Evolutionary conservation across 2,329 filamentous ascomycete genomes (phyloP).

Genomic region (Thermothelomyces thermophilus): DNA sequence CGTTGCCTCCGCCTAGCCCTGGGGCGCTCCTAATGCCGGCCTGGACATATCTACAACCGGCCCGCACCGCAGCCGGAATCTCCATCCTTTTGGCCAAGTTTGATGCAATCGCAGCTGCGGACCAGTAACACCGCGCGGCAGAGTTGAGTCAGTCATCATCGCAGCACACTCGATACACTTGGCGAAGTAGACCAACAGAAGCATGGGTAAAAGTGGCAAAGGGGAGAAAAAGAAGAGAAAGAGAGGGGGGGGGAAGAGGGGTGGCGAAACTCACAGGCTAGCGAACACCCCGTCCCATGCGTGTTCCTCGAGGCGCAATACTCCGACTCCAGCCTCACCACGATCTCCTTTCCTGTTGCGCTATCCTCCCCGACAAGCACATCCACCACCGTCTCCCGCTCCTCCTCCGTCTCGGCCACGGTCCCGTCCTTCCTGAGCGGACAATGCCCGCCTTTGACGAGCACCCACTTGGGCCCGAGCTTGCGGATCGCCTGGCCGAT

Average conservation of each 20-base stretch:
- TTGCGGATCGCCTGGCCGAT: slow-evolving; percentile 60
- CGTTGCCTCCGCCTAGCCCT: slow-evolving; percentile 58
- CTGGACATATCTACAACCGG: slow-evolving; percentile 65
- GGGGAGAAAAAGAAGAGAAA: neutral
- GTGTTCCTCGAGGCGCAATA: slow-evolving; percentile 74
- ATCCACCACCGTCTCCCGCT: slow-evolving; percentile 66
- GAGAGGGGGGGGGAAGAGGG: neutral
- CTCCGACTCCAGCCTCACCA: slow-evolving; percentile 56
- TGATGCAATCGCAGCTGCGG: slow-evolving; percentile 64
- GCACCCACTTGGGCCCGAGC: slow-evolving; percentile 70
- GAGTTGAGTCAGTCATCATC: neutral
- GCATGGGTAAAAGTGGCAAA: neutral
- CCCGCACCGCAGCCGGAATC: slow-evolving; percentile 54
- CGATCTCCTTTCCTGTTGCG: slow-evolving; percentile 26
- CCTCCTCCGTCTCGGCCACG: slow-evolving; percentile 50
- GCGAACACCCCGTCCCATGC: slow-evolving; percentile 89
- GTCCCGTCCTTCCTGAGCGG: slow-evolving; percentile 61
- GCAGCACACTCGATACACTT: too few species aligned
- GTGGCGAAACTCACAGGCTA: slow-evolving; percentile 68
- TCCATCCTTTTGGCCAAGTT: slow-evolving; percentile 56
- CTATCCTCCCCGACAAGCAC: slow-evolving; percentile 59
- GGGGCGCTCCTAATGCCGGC: slow-evolving; percentile 61
- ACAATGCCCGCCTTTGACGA: slow-evolving; percentile 88
- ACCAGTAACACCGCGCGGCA: neutral
- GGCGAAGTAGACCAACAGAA: too few species aligned